Evolutionary conservation across 805 yeast genomes (phyloP).

Genomic region (Pichia pseudocactophila): DNA sequence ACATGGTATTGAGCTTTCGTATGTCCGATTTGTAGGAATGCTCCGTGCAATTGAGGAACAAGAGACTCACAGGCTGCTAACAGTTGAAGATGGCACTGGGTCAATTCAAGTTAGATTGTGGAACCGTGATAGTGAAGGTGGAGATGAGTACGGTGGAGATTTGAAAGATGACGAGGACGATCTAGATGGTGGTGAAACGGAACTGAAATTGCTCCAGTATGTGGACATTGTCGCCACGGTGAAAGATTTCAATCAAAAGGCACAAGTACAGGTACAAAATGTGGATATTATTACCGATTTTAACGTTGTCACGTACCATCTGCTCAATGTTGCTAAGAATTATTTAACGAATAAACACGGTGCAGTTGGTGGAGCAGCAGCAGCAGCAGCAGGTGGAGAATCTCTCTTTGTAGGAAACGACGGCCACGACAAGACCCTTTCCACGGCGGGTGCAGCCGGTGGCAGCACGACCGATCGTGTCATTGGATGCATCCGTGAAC

Average conservation of each 20-base stretch:
- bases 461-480: slow-evolving; percentile 26
- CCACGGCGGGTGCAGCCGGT: no score
- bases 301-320: slow-evolving; percentile 62
- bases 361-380: slow-evolving; percentile 11
- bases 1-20: slow-evolving; percentile 51
- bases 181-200: slow-evolving; percentile 40
- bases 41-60: slow-evolving; percentile 53
- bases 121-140: slow-evolving; percentile 33
- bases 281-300: slow-evolving; percentile 50
- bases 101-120: slow-evolving; percentile 56
- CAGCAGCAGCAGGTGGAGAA: slow-evolving; percentile 16
- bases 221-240: slow-evolving; percentile 50
- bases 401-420: slow-evolving; percentile 32
- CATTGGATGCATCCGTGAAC: slow-evolving; percentile 40
- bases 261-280: slow-evolving; percentile 54
- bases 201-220: slow-evolving; percentile 42
- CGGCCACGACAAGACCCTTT: no score
- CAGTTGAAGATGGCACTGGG: slow-evolving; percentile 77
- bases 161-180: slow-evolving; percentile 30
- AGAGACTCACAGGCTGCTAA: slow-evolving; percentile 45
- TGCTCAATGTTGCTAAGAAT: slow-evolving; percentile 50
- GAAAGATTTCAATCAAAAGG: slow-evolving; percentile 54
- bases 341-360: slow-evolving; percentile 51
- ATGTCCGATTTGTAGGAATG: slow-evolving; percentile 61
- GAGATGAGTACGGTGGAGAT: slow-evolving; percentile 19